Evolutionary conservation across 1,139 yeast species (phyloP).

Genomic region (Suhomyces bribrorum): DNA sequence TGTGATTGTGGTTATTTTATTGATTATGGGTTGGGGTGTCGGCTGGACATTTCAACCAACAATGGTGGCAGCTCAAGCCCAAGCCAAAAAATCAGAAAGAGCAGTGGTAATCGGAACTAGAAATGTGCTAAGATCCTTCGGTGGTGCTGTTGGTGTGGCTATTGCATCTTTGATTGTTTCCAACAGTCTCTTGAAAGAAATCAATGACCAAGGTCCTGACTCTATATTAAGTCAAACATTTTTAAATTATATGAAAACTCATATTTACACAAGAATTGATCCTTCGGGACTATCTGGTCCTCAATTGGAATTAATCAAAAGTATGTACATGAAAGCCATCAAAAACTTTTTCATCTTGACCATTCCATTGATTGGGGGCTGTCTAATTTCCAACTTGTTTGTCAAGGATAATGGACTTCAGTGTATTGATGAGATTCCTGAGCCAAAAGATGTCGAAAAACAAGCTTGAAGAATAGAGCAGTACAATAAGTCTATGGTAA

Average conservation of each 20-base stretch:
- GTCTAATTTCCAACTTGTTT: constrained; percentile 17
- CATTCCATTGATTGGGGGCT: constrained; percentile 20
- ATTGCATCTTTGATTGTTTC: constrained; percentile 20
- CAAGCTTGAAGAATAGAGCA: constrained; percentile 7
- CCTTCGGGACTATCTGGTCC: constrained; percentile 9
- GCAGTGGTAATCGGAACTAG: constrained; percentile 25
- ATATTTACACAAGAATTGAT: constrained; percentile 19
- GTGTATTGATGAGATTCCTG: constrained; percentile 20
- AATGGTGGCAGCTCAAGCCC: constrained; percentile 27
- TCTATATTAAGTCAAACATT: constrained; percentile 12
- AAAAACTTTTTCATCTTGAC: constrained; percentile 19
- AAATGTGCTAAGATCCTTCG: constrained; percentile 24
- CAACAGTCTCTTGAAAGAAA: constrained; percentile 18
- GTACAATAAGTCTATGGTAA: background rate
- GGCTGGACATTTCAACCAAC: constrained; percentile 27
- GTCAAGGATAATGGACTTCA: constrained; percentile 22
- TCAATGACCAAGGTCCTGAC: constrained; percentile 10
- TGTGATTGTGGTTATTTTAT: constrained; percentile 17
- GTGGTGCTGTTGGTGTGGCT: constrained; percentile 26
- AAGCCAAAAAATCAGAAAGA: constrained; percentile 21
- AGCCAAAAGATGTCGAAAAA: constrained; percentile 2
- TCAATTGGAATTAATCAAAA: constrained; percentile 15
- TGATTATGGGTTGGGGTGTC: constrained; percentile 21
- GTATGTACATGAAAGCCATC: constrained; percentile 22
- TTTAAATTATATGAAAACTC: constrained; percentile 16